These are phyloP conservation scores for Chionographis japonica DNA, from an alignment of 106 monocot genomes.

Conservation along the genomic window DNA sequence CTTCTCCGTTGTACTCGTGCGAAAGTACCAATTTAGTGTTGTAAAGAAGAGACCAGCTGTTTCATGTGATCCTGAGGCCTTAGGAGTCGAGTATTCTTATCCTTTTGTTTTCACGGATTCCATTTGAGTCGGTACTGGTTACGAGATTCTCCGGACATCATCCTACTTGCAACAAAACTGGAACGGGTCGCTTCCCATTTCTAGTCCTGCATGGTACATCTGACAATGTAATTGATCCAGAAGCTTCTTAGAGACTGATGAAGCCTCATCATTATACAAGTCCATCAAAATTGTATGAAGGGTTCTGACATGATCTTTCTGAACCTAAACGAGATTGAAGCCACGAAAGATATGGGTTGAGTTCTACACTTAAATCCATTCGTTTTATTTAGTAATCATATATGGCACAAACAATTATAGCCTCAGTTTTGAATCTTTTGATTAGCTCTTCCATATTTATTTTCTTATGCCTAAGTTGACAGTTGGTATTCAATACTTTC, in stretches of 20 bases:
- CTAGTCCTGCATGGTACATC: constrained; percentile 77
- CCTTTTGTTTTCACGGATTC: constrained; percentile 83
- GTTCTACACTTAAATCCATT: constrained; percentile 20
- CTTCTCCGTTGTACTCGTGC: constrained; percentile 46
- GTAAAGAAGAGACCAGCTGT: constrained; percentile 48
- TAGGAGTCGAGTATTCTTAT: constrained; percentile 69
- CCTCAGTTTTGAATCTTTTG: too few species aligned
- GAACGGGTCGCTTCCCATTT: constrained; percentile 51
- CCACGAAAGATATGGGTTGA: constrained; percentile 62
- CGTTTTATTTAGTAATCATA: too few species aligned
- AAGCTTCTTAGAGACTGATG: constrained; percentile 45
- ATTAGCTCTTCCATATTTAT: too few species aligned
- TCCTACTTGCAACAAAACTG: constrained; percentile 53
- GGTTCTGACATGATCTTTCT: constrained; percentile 77
- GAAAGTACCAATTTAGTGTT: constrained; percentile 60
- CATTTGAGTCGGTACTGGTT: constrained; percentile 72
- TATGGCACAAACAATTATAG: too few species aligned
- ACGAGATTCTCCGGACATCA: constrained; percentile 70
- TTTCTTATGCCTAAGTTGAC: too few species aligned
- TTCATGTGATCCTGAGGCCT: constrained; percentile 70
- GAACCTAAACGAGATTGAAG: constrained; percentile 71
- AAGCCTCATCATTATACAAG: constrained; percentile 53
- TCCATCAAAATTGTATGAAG: constrained; percentile 64
- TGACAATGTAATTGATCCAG: constrained; percentile 65
- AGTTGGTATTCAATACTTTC: background rate